phyloP scores from a whole-genome alignment of 1,139 yeast genomes.

The Suhomyces bolitotheri region DNA sequence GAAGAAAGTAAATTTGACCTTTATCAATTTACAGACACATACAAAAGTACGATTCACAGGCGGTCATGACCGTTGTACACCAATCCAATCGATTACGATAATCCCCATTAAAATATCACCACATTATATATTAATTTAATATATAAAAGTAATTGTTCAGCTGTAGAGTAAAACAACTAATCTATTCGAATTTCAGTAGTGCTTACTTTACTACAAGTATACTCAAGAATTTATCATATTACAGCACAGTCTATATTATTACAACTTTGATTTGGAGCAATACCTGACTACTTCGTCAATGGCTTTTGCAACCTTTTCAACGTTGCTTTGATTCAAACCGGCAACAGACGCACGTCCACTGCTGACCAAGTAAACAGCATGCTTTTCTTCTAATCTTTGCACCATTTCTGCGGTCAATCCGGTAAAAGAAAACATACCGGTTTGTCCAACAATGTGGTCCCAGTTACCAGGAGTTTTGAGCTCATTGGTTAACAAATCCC shows the following conservation, averaged over 20 bases:
- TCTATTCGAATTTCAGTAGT: too few species aligned
- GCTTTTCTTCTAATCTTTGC: slow-evolving; percentile 69
- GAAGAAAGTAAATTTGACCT: slow-evolving; percentile 76
- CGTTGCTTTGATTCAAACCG: slow-evolving; percentile 82
- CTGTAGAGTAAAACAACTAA: background rate
- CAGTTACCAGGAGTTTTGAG: slow-evolving; percentile 85
- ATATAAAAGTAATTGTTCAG: slow-evolving; percentile 7
- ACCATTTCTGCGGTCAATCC: slow-evolving; percentile 84
- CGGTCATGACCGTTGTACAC: slow-evolving; percentile 8
- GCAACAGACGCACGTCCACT: slow-evolving; percentile 95
- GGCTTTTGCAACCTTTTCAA: slow-evolving; percentile 76
- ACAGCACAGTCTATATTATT: slow-evolving; percentile 10
- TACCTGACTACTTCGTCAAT: slow-evolving; percentile 73
- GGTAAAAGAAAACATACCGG: slow-evolving; percentile 97
- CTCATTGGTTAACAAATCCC: slow-evolving; percentile 53
- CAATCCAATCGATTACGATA: slow-evolving; percentile 8
- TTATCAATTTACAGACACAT: slow-evolving; percentile 6
- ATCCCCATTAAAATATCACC: slow-evolving; percentile 6
- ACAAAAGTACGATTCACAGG: slow-evolving; percentile 10
- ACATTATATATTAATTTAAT: slow-evolving; percentile 10
- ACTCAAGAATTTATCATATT: too few species aligned
- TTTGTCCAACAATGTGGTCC: slow-evolving; percentile 90
- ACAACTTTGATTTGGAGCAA: slow-evolving; percentile 36
- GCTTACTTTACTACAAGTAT: too few species aligned
- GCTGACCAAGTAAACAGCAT: slow-evolving; percentile 74